Percentiles rank a stretch among this genome's conserved stretches.
phyloP scores from a whole-genome alignment of 192 early-diverging fungal genomes.

The Rhizophagus clarus region DNA sequence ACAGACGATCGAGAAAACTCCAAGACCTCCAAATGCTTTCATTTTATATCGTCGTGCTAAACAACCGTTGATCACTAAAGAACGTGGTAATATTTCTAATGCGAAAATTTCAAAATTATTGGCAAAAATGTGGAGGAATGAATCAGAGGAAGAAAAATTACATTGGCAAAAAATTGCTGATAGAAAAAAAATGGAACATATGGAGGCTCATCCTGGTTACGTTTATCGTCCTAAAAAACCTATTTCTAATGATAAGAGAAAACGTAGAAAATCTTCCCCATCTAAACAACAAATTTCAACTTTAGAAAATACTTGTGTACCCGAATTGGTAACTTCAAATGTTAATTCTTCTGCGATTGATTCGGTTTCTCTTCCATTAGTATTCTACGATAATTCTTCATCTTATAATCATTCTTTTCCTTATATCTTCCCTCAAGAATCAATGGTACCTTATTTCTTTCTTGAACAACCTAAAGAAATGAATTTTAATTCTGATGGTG shows the following conservation, averaged over 20 bases:
- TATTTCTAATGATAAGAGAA: background rate
- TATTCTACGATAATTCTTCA: no score
- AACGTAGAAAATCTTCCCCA: background rate
- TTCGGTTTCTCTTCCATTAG: no score
- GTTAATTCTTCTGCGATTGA: no score
- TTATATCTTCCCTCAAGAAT: no score
- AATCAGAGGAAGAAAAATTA: background rate
- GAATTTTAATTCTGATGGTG: no score
- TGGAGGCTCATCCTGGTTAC: conserved; percentile 15
- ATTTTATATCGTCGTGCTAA: conserved; percentile 24
- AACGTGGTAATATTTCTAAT: background rate
- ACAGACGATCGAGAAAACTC: background rate
- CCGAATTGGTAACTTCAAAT: no score
- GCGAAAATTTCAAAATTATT: conserved; percentile 14
- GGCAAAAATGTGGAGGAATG: conserved; percentile 19
- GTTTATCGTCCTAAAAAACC: conserved; percentile 20
- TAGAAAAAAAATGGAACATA: conserved; percentile 30
- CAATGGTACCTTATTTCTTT: no score
- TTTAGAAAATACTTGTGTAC: no score
- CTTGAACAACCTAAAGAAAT: no score
- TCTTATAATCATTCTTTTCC: no score
- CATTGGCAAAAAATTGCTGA: conserved; percentile 26
- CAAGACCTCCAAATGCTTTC: conserved; percentile 30
- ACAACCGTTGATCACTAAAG: conserved; percentile 2
- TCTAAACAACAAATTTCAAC: no score